phyloP scores from a whole-genome alignment of 192 early-diverging fungal genomes.

The Backusella australiensis region DNA sequence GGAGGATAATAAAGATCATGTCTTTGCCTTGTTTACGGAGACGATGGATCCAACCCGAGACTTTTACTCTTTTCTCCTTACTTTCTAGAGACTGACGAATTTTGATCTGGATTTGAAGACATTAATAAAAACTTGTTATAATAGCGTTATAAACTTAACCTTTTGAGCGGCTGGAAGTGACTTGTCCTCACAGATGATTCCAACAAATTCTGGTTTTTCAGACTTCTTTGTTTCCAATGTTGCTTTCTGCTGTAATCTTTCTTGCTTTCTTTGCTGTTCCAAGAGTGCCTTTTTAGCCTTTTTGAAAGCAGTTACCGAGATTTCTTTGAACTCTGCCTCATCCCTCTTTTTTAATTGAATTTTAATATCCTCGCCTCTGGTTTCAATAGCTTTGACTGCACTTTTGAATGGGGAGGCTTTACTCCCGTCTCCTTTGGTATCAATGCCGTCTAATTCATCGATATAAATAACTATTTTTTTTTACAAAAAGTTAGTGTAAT shows the following conservation, averaged over 20 bases:
- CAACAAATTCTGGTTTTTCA: constrained; percentile 69
- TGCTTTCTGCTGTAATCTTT: constrained; percentile 76
- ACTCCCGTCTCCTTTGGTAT: constrained; percentile 75
- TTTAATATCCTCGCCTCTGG: constrained; percentile 46
- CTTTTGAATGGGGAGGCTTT: constrained; percentile 77
- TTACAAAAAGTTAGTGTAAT: no score
- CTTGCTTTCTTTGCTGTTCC: constrained; percentile 64
- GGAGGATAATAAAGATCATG: constrained; percentile 92
- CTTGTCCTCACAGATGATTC: constrained; percentile 80
- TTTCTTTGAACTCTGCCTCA: constrained; percentile 66
- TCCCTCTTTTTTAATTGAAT: constrained; percentile 70
- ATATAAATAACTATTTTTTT: constrained; percentile 47
- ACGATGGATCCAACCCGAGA: constrained; percentile 96
- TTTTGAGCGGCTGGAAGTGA: constrained; percentile 73
- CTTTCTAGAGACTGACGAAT: constrained; percentile 62
- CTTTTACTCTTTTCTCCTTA: constrained; percentile 76
- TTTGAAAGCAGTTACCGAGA: constrained; percentile 87
- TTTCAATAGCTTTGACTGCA: constrained; percentile 65
- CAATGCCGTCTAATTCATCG: constrained; percentile 82
- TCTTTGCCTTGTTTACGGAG: constrained; percentile 94
- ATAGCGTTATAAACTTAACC: constrained; percentile 51
- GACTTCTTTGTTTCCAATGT: constrained; percentile 63
- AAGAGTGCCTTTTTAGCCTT: constrained; percentile 79
- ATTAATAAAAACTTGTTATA: not conserved
- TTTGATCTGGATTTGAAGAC: constrained; percentile 57